Base-by-base conservation (phyloP, 2,329 filamentous ascomycete genomes). In the Colletotrichum sp. region DNA sequence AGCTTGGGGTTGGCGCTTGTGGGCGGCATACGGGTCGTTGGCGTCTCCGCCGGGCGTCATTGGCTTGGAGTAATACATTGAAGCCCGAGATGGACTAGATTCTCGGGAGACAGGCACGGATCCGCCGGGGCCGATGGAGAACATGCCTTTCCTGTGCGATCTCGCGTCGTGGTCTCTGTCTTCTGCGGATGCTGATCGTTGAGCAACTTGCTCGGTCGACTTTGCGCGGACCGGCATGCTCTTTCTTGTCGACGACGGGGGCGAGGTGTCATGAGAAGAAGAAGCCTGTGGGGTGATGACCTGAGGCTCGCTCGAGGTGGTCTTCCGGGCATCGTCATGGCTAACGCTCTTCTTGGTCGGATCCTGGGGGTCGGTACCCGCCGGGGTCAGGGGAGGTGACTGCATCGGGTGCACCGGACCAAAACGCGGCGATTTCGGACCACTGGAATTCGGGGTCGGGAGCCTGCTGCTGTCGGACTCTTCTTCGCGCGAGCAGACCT, bases 21-120 rank as follows among this genome's bases (percentile, higher is more conserved):
- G 93, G 77, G 95, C 94, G n/a, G 95, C 93, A 81, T 98, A 98
- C 1, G 96, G 95, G 80, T 98, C 95, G 82, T 98, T 94, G 67
- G 88, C 89, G 75, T 98, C 95, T 30, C 94, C 95, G 22, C 92
- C 90, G 6, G 95, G 95, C 3, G 95, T 96, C 78, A 95, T 94
- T 1, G 95, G 93, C 76, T 95, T 92, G 30, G 93, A 92, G 79
- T 94, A 95, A 78, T 88, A 91, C 77, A 91, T 88, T 39, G 91
- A 90, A 8, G 93, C 92, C 25, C 91, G 80, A 13, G 92, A 93
- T 5, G 96, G 92, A 78, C 92, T 93, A 1, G 88, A 88, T 79
- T 93, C 92, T 77, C 92, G 86, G 36, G 92, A 93, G 3, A 85
- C 89, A 11, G 91, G 90, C 5, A 90, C 84, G 19, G 91, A 93